Conservation (phyloP, 78 protist genomes). For the Monosiga brevicollis region DNA sequence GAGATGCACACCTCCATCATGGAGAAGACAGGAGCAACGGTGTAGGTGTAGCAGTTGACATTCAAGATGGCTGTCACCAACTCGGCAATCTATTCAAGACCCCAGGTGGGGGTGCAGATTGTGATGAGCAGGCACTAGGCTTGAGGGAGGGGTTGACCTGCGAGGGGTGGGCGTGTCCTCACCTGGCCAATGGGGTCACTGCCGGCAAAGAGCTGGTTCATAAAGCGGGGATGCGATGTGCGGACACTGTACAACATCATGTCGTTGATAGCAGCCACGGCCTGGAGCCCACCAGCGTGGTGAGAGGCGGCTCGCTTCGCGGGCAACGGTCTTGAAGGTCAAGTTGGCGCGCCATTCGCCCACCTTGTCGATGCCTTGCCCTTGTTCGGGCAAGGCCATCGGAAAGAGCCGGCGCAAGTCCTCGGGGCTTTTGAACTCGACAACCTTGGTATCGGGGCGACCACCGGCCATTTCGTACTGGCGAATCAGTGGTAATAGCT, state of each 20-base stretch:
- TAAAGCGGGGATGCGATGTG: slow-evolving; percentile 25
- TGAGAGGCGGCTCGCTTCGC: background rate
- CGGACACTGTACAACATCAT: slow-evolving; percentile 18
- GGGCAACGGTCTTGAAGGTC: background rate
- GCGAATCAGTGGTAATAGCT: too few relatives aligned
- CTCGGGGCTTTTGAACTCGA: background rate
- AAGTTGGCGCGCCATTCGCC: background rate
- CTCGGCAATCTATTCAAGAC: too few relatives aligned
- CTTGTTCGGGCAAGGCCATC: background rate
- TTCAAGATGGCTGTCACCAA: slow-evolving; percentile 33
- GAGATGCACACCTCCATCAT: slow-evolving; percentile 18
- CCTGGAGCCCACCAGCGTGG: background rate
- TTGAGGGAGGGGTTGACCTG: too few relatives aligned
- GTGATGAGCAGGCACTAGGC: too few relatives aligned
- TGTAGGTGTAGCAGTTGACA: slow-evolving; percentile 40
- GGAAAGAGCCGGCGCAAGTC: background rate
- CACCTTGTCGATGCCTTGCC: background rate
- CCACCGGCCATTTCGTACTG: too few relatives aligned
- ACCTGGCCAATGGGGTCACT: slow-evolving; percentile 21
- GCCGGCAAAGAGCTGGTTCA: slow-evolving; percentile 38
- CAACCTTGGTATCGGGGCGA: too few relatives aligned
- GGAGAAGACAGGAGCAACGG: slow-evolving; percentile 40
- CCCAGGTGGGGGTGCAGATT: too few relatives aligned
- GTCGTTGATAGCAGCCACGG: background rate
- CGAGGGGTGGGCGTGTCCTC: too few relatives aligned